phyloP scores from a whole-genome alignment of 2,329 filamentous ascomycete genomes.

The Penicillium sp. region DNA sequence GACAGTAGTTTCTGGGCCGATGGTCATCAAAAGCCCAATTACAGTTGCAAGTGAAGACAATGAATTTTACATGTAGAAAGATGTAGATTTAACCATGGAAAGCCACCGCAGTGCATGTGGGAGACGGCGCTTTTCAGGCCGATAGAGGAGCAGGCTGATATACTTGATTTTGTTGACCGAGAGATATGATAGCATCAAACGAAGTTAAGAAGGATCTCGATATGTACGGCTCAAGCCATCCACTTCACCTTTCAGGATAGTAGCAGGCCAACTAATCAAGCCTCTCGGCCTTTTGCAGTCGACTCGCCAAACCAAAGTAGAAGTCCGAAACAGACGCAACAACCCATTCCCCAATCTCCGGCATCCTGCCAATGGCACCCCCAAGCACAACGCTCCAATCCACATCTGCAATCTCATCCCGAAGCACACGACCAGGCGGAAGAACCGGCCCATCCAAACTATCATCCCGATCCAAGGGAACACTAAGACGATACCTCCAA shows the following conservation, averaged over 20 bases:
- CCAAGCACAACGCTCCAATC: constrained; percentile 23
- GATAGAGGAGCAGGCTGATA: neutral
- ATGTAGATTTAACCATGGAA: neutral
- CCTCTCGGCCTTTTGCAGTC: constrained; percentile 18
- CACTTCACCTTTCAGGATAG: neutral
- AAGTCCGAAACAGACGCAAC: constrained; percentile 11
- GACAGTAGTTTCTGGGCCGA: no score
- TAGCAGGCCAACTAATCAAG: constrained; percentile 11
- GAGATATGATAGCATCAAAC: neutral
- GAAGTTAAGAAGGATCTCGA: neutral
- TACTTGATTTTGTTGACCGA: neutral
- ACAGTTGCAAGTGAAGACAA: no score
- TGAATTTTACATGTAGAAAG: no score
- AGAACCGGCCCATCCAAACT: constrained; percentile 15
- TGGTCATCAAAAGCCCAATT: no score
- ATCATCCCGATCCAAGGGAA: constrained; percentile 28
- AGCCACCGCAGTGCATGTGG: neutral
- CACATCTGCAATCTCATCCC: constrained; percentile 26
- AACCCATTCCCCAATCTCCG: constrained; percentile 14
- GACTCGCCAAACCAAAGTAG: constrained; percentile 19
- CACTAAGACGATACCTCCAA: constrained; percentile 58
- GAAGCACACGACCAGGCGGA: constrained; percentile 33
- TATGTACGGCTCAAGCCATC: neutral
- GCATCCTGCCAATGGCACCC: constrained; percentile 20
- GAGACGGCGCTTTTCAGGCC: no score